Conservation (phyloP, 345 rosid genomes). For the Abelmoschus esculentus region DNA sequence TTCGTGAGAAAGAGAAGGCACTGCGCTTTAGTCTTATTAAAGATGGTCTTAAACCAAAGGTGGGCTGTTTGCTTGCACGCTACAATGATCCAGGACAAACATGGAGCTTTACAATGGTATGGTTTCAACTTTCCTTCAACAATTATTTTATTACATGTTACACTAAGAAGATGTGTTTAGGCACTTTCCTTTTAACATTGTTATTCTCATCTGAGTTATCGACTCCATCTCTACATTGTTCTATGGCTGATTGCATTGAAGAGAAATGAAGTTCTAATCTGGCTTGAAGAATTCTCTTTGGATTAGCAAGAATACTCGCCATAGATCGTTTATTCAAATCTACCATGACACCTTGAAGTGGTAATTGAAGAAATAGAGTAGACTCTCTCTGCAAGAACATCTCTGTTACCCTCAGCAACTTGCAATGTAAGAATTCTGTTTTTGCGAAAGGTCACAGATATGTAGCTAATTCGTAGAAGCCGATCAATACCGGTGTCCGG, state of each 20-base stretch:
- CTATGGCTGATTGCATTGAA: not conserved
- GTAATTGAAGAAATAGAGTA: not conserved
- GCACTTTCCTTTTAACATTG: no score
- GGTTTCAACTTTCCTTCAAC: not conserved
- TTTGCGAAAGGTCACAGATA: not conserved
- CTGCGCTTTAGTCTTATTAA: conserved; percentile 41
- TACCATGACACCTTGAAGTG: not conserved
- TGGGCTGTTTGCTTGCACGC: conserved; percentile 71
- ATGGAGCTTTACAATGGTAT: conserved; percentile 63
- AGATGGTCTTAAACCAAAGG: conserved; percentile 7
- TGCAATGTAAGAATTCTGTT: not conserved
- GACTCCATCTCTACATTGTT: not conserved
- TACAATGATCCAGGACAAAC: conserved; percentile 89
- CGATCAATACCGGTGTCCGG: not conserved
- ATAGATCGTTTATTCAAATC: not conserved
- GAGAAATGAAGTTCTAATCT: conserved; percentile 1
- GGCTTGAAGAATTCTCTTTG: conserved; percentile 1
- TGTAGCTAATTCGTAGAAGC: not conserved
- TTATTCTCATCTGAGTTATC: no score
- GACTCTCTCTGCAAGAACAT: not conserved
- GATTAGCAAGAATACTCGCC: not conserved
- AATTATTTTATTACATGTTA: not conserved
- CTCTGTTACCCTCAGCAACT: not conserved
- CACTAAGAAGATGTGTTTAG: no score
- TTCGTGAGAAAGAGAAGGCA: conserved; percentile 47